Evolutionary conservation across 208 protist genomes (phyloP).

Genomic region (Naegleria gruberi): DNA sequence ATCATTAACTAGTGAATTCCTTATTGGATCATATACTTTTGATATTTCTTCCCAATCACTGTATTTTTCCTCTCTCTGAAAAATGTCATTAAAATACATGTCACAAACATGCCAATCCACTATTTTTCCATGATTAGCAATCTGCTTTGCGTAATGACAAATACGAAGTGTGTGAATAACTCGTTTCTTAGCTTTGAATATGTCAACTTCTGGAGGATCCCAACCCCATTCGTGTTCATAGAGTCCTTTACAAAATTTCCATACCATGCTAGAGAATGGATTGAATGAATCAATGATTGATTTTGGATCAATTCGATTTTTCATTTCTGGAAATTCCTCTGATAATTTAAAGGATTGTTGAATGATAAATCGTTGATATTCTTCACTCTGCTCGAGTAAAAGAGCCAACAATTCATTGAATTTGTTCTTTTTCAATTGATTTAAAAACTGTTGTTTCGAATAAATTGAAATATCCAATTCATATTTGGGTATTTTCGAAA

Average conservation of each 20-base stretch:
- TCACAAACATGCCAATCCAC: background rate
- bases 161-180: background rate
- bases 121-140: background rate
- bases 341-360: background rate
- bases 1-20: background rate
- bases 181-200: background rate
- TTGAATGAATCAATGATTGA: background rate
- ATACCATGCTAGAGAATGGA: background rate
- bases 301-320: background rate
- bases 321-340: background rate
- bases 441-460: background rate
- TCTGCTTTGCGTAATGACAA: background rate
- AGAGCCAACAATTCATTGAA: background rate
- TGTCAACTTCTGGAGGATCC: background rate
- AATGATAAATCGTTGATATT: background rate
- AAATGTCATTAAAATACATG: background rate
- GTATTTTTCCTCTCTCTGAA: background rate
- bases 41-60: background rate
- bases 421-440: background rate
- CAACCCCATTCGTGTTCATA: background rate
- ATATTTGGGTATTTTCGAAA: background rate
- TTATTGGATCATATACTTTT: background rate
- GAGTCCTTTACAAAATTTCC: background rate
- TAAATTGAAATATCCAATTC: background rate
- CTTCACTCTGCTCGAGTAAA: background rate